Base-by-base conservation (phyloP, 805 yeast species). In the Pichia scutulata region DNA sequence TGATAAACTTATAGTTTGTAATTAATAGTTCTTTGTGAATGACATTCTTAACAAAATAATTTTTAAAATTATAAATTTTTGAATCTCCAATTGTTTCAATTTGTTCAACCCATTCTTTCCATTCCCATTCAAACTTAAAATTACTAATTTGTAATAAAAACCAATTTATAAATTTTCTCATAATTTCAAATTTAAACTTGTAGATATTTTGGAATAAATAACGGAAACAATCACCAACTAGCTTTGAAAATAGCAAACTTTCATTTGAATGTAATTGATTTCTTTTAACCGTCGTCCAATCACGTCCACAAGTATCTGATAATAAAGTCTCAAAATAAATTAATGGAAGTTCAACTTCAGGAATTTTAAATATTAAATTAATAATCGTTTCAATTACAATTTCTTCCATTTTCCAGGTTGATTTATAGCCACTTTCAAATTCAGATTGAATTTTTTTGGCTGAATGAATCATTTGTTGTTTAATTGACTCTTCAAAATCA, bases 71-170 rank as follows among this genome's bases (percentile, higher is more conserved):
- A 60, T 78, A 81, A 33, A 70, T 64, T 36, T 76, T 70, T 12
- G 71, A 65, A 8, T 70, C 67, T 44, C 71, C 74, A 43, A 64
- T 65, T n/a, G 63, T 59, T 0, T 83, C 74, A 59, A 82, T 86
- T 2, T 66, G 69, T 41, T 41, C 51, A 25, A 76, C 79, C 99
- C 99, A 93, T 66, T 90, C 98, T 55, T 79, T 81, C 99, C 99
- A 93, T 63, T 89, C 89, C 99, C 99, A 93, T 37, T 90, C 87
- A 69, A 88, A 93, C 51, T 86, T 89, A 66, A 92, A 93, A 64
- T 92, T 93, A 60, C 95, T 86, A 65, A 93, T 78, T 68, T 93
- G 99, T 50, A 87, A 83, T 1, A 95, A 76, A 72, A 95, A 83
- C 98, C 98, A 93, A 66, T 86, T 92, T 59, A 88, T 72, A 57